phyloP scores from a whole-genome alignment of 192 early-diverging fungal species.

The Ramicandelaber brevisporus region DNA sequence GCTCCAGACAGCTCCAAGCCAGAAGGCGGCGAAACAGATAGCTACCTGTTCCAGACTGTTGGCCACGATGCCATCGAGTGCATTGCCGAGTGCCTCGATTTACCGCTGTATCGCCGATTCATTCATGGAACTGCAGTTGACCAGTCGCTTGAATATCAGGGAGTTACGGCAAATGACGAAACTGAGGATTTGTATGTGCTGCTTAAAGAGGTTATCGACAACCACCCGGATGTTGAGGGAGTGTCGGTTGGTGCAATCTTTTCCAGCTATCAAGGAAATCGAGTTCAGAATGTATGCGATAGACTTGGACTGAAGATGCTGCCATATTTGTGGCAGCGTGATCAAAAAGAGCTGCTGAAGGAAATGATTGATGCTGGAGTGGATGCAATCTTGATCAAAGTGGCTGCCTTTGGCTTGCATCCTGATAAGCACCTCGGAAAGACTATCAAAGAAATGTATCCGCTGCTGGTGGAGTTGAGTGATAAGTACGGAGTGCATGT shows the following conservation, averaged over 20 bases:
- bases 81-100: slow-evolving; percentile 56
- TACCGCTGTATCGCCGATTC: slow-evolving; percentile 58
- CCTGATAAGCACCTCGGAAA: slow-evolving; percentile 41
- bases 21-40: slow-evolving; percentile 89
- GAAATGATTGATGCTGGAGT: slow-evolving; percentile 67
- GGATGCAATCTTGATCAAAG: slow-evolving; percentile 73
- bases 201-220: slow-evolving; percentile 32
- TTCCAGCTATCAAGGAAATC: slow-evolving; percentile 89
- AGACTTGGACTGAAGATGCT: slow-evolving; percentile 64
- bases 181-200: slow-evolving; percentile 78
- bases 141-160: slow-evolving; percentile 35
- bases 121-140: slow-evolving; percentile 43
- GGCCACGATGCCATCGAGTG: slow-evolving; percentile 71
- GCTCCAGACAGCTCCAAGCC: slow-evolving; percentile 26
- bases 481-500: slow-evolving; percentile 59
- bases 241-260: slow-evolving; percentile 90
- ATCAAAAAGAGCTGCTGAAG: slow-evolving; percentile 53
- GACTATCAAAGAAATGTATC: slow-evolving; percentile 48
- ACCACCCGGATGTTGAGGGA: slow-evolving; percentile 54
- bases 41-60: slow-evolving; percentile 92
- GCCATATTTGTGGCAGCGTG: slow-evolving; percentile 71
- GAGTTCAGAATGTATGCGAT: slow-evolving; percentile 82
- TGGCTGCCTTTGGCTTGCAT: slow-evolving; percentile 65
- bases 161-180: slow-evolving; percentile 46
- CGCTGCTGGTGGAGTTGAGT: slow-evolving; percentile 35